Evolutionary conservation across 495 filamentous ascomycete species (phyloP), one percentile per base, ranked within the genome.

Genomic region (Xylaria telfairii): DNA sequence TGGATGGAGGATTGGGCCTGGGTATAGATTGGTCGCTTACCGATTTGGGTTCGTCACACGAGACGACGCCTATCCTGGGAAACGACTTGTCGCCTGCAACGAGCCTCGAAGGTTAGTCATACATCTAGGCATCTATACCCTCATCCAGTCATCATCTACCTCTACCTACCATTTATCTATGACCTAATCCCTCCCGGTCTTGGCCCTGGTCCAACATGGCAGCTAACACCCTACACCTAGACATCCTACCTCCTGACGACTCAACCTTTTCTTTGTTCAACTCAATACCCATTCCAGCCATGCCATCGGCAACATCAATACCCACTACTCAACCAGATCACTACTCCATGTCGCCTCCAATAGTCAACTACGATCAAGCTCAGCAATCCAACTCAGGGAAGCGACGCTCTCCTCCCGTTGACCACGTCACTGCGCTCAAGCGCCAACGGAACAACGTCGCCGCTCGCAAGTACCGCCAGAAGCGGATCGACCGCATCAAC

Each of bases 381-480:
- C 68, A 57, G 37, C 68, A 34, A 15, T 28, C 68, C 37, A 49
- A 17, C 30, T 49, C 49, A 17, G 68, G 68, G 39, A 70, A 70
- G 32, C 56, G 73, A 51, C 74, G 71, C 30, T 78, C 76, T 42
- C 74, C 76, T 17, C 64, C 69, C 3, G 71, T 74, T 0, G 76
- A 78, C 46, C 61, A 73, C 6, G 65, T 63, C 37, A 78, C 74
- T 26, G 74, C 73, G 8, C 71, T 78, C 66, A 92, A 91, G 76
- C 90, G 90, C 24, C 84, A 86, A 60, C 85, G 89, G 46, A 92
- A 94, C 77, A 91, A 91, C 62, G 80, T 92, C 54, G 89, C 90
- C 5, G 90, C 91, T 65, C 88, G 91, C 66, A 87, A 90, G 67
- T 94, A 91, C 79, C 88, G 92, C 30, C 87, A 92, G 81, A 89